Conservation (phyloP, 2,329 filamentous ascomycete species). For the Alternaria ethzedia region DNA sequence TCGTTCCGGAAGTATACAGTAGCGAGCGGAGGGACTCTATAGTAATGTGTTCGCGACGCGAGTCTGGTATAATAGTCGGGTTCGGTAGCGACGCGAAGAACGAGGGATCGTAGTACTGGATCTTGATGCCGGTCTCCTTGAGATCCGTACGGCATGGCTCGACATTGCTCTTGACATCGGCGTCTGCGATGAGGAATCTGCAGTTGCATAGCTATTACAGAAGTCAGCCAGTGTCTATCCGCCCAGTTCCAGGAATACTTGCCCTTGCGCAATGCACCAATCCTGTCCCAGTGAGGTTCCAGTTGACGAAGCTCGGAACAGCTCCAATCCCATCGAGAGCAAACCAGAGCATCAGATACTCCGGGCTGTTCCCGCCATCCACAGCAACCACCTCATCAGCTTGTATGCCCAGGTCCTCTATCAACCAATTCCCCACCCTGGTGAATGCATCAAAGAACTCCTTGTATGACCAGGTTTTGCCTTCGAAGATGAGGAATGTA, state of each 20-base stretch:
- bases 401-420: conserved; percentile 43
- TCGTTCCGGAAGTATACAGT: conserved; percentile 48
- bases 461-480: conserved; percentile 41
- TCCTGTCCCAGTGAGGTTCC: conserved; percentile 44
- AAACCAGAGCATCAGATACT: conserved; percentile 49
- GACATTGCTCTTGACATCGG: conserved; percentile 57
- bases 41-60: conserved; percentile 27
- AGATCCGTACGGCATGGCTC: conserved; percentile 35
- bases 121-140: conserved; percentile 27
- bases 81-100: conserved; percentile 33
- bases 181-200: conserved; percentile 54
- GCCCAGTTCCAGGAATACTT: conserved; percentile 39
- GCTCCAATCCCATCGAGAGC: conserved; percentile 46
- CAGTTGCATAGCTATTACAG: conserved; percentile 55
- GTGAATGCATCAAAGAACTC: conserved; percentile 40
- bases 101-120: conserved; percentile 39
- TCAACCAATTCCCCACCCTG: conserved; percentile 44
- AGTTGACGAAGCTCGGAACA: conserved; percentile 43
- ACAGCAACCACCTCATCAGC: conserved; percentile 45
- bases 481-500: conserved; percentile 47
- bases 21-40: conserved; percentile 38
- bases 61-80: conserved; percentile 29
- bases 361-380: conserved; percentile 44
- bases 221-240: conserved; percentile 51
- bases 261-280: conserved; percentile 47